Percentiles rank a stretch among this genome's conserved stretches.
Evolutionary conservation across 1,284 basidiomycete genomes (phyloP).

Genomic region (Ceratobasidium sp.): DNA sequence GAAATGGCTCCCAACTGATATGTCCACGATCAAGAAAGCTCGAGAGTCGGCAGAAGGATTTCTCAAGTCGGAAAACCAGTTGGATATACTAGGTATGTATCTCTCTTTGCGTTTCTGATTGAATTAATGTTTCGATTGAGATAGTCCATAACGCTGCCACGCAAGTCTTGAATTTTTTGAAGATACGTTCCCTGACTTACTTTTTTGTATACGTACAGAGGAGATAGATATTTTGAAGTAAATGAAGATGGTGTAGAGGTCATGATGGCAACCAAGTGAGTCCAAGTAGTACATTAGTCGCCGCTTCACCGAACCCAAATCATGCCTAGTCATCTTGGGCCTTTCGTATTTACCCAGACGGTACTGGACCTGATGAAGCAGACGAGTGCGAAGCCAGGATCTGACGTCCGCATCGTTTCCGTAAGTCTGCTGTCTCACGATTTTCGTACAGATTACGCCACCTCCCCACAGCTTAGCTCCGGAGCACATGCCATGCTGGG

Average conservation of each 20-base stretch:
- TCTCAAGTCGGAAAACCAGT: background rate
- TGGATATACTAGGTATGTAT: conserved; percentile 9
- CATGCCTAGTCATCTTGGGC: conserved; percentile 1
- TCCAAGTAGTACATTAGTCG: background rate
- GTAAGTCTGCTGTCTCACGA: background rate
- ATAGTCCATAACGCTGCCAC: conserved; percentile 9
- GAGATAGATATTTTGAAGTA: background rate
- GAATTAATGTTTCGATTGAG: background rate
- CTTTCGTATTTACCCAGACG: background rate
- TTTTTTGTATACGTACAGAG: background rate
- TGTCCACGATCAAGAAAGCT: conserved; percentile 16
- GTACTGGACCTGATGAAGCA: conserved; percentile 12
- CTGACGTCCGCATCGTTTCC: conserved; percentile 10
- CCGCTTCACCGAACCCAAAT: background rate
- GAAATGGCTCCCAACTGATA: background rate
- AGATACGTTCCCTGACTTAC: background rate
- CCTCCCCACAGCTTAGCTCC: background rate
- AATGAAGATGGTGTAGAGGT: conserved; percentile 17
- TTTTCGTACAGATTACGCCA: background rate
- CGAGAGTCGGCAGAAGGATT: conserved; percentile 10
- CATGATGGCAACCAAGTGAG: conserved; percentile 15
- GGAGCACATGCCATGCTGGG: background rate
- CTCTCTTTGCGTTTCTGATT: background rate
- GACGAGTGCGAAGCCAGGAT: background rate
- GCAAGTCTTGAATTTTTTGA: background rate